phyloP scores from a whole-genome alignment of 176 grass and related monocot species.

The Avena eriantha region DNA sequence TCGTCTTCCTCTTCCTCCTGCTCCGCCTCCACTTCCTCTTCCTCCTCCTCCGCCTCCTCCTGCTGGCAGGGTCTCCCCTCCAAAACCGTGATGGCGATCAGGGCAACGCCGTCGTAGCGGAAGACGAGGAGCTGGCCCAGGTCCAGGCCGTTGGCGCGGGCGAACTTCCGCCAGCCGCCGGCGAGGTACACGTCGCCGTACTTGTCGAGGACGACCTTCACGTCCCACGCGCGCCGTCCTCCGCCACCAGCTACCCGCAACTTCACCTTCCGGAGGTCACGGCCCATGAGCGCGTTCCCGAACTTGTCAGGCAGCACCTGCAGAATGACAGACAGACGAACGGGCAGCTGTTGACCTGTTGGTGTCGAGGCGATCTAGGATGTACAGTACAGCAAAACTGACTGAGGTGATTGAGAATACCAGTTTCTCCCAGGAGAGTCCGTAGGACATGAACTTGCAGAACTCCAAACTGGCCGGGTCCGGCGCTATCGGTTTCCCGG shows the following conservation, averaged over 20 bases:
- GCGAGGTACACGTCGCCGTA: conserved; percentile 19
- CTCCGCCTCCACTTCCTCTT: too few relatives aligned
- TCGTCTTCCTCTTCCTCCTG: too few relatives aligned
- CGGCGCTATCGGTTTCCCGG: not conserved
- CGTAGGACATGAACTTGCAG: conserved; percentile 49
- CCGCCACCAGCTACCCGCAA: not conserved
- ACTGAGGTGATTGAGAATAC: not conserved
- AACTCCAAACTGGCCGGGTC: conserved; percentile 32
- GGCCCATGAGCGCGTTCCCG: not conserved
- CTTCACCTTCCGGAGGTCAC: conserved; percentile 12
- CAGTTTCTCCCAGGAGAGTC: conserved; percentile 31
- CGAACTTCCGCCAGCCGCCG: conserved; percentile 39
- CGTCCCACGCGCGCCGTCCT: conserved; percentile 16
- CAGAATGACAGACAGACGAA: not conserved
- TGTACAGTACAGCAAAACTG: not conserved
- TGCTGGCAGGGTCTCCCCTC: not conserved
- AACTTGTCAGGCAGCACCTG: conserved; percentile 40
- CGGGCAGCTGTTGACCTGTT: not conserved
- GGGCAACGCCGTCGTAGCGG: conserved; percentile 18
- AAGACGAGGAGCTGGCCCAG: conserved; percentile 37
- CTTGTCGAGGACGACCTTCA: conserved; percentile 13
- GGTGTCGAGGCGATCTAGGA: not conserved
- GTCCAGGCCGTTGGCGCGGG: conserved; percentile 23
- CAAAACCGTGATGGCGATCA: conserved; percentile 33
- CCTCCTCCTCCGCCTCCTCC: not conserved